Evolutionary conservation across 495 filamentous ascomycete species (phyloP).

Genomic region (Recurvomyces mirabilis): DNA sequence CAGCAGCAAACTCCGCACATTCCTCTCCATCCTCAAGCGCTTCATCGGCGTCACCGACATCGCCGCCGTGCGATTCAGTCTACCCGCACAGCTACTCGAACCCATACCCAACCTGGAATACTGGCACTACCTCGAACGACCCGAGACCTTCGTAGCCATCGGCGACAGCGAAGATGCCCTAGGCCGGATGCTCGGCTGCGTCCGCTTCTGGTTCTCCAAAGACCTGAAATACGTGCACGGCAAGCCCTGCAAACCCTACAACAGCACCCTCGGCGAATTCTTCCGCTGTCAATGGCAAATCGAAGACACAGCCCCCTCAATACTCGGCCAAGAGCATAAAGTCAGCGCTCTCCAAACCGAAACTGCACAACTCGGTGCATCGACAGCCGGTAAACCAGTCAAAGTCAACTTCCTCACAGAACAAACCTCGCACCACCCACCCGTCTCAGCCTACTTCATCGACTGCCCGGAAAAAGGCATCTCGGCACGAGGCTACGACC

Average conservation of each 20-base stretch:
- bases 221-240: slow-evolving; percentile 98
- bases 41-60: slow-evolving; percentile 95
- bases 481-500: slow-evolving; percentile 81
- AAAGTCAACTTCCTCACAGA: slow-evolving; percentile 89
- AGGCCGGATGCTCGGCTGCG: slow-evolving; percentile 82
- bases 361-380: slow-evolving; percentile 20
- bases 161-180: slow-evolving; percentile 84
- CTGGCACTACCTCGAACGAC: slow-evolving; percentile 95
- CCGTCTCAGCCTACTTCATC: slow-evolving; percentile 91
- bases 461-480: slow-evolving; percentile 88
- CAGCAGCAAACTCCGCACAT: slow-evolving; percentile 70
- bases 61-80: slow-evolving; percentile 85
- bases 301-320: slow-evolving; percentile 48
- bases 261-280: slow-evolving; percentile 94
- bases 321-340: slow-evolving; percentile 29
- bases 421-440: slow-evolving; percentile 96
- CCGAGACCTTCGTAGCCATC: slow-evolving; percentile 91
- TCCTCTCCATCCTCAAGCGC: slow-evolving; percentile 72
- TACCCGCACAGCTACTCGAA: slow-evolving; percentile 89
- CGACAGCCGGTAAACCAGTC: slow-evolving; percentile 38
- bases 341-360: slow-evolving; percentile 33
- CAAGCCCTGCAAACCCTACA: slow-evolving; percentile 97
- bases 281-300: slow-evolving; percentile 97
- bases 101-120: slow-evolving; percentile 96
- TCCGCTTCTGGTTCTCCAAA: slow-evolving; percentile 98